Evolutionary conservation across 2,329 filamentous ascomycete genomes (phyloP).

Genomic region (Colletotrichum sp.): DNA sequence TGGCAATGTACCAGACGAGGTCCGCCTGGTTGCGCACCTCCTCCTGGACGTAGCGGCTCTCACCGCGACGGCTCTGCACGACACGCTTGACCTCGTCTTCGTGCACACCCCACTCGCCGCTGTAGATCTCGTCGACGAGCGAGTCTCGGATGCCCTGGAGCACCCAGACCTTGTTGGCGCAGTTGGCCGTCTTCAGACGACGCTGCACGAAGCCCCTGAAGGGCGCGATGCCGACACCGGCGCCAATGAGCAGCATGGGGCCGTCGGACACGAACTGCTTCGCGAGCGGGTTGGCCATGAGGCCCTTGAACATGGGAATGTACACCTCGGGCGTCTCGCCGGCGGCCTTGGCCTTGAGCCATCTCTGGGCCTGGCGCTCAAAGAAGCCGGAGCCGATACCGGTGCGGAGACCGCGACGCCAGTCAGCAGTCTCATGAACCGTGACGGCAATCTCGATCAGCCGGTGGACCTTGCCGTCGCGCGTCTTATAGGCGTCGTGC

Average conservation of each 20-base stretch:
- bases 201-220: conserved; percentile 98
- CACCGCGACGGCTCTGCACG: conserved; percentile 75
- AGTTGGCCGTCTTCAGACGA: conserved; percentile 90
- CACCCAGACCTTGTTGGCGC: conserved; percentile 97
- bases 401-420: conserved; percentile 73
- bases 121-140: conserved; percentile 93
- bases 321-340: conserved; percentile 70
- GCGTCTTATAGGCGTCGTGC: conserved; percentile 72
- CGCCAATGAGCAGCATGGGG: conserved; percentile 96
- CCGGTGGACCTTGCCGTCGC: conserved; percentile 74
- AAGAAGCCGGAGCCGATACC: conserved; percentile 94
- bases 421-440: conserved; percentile 85
- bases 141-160: conserved; percentile 94
- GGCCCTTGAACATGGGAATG: conserved; percentile 95
- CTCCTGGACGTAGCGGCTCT: conserved; percentile 93
- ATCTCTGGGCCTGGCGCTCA: conserved; percentile 79
- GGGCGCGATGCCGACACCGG: conserved; percentile 94
- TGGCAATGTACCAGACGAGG: conserved; percentile 98
- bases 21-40: conserved; percentile 91
- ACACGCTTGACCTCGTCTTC: conserved; percentile 86
- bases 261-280: conserved; percentile 92
- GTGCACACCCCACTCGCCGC: conserved; percentile 93
- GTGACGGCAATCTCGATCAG: conserved; percentile 97
- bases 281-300: conserved; percentile 96
- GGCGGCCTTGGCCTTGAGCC: conserved; percentile 69